Evolutionary conservation across 352 stramenopile species (phyloP).

Genomic region (Globisporangium paroecandrum): DNA sequence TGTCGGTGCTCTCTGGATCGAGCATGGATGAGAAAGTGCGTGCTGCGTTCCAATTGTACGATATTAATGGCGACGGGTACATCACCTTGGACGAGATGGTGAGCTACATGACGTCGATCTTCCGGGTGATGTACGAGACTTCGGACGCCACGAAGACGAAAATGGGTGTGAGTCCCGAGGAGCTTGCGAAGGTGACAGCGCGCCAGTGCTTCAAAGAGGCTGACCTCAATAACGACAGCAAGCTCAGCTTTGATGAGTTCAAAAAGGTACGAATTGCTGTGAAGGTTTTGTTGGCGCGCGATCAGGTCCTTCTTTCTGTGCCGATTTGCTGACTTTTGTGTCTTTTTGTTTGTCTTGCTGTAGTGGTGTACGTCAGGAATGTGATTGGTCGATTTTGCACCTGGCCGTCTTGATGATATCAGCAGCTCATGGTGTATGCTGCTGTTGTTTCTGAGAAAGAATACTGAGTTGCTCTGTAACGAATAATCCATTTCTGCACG

Average conservation of each 20-base stretch:
- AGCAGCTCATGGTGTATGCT: conserved; percentile 7
- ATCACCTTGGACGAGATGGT: conserved; percentile 87
- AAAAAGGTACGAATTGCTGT: conserved; percentile 58
- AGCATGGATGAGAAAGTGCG: conserved; percentile 86
- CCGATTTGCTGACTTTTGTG: background rate
- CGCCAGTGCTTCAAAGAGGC: conserved; percentile 84
- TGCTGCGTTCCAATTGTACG: conserved; percentile 83
- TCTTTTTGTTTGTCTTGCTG: conserved; percentile 1
- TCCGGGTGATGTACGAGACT: conserved; percentile 89
- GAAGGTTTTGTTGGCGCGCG: background rate
- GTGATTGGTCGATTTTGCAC: background rate
- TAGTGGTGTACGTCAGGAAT: conserved; percentile 23
- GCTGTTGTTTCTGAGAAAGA: conserved; percentile 6
- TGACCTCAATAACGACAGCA: conserved; percentile 79
- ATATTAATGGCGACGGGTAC: conserved; percentile 82
- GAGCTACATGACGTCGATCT: conserved; percentile 87
- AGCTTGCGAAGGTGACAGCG: conserved; percentile 76
- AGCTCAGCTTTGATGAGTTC: conserved; percentile 88
- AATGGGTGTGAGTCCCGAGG: conserved; percentile 70
- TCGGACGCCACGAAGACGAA: conserved; percentile 72
- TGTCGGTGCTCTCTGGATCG: conserved; percentile 82
- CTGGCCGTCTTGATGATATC: conserved; percentile 1
- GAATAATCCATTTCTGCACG: conserved; percentile 20
- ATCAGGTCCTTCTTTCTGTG: background rate
- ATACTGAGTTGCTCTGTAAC: conserved; percentile 17